Base-by-base conservation (phyloP, 2,329 filamentous ascomycete genomes). In the Lecanoromycetidae sp. region DNA sequence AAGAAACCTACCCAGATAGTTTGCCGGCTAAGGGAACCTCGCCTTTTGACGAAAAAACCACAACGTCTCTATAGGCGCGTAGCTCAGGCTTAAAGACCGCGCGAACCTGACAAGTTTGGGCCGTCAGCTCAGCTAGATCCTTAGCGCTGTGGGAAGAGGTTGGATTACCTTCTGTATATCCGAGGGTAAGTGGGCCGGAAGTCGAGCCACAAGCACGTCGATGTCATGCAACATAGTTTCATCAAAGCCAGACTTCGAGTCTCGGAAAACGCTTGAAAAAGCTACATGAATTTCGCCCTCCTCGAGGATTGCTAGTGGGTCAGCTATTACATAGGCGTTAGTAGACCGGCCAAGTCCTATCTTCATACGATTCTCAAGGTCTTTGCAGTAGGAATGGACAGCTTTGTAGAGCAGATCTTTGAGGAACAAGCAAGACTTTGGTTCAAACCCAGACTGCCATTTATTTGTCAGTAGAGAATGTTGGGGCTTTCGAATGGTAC, bases 151-250 rank as follows among this genome's bases (percentile, higher is more conserved):
- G n/a, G 19, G 29, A 9, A 22, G 3, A 22, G 9, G 6, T 4
- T n/a, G n/a, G n/a, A 7, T 57, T 23, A 66, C 59, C 36, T 71
- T 75, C 54, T 81, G 77, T 0, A 81, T 74, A 55, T 81, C 77
- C 1, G 72, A 79, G 1, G 69, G 66, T 2, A 75, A 64, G 55
- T 75, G 65, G 1, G 76, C 72, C 3, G 78, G 77, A 30, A 76
- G 69, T 15, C 78, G 69, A 10, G 72, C 71, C 0, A 80, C 70
- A 0, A 81, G 61, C 5, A 77, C 61, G 33, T 78, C 66, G 8
- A 69, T 59, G 1, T 67, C 65, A 39, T 73, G 61, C 0, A 79
- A 58, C 29, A 66, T 55, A 5, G 60, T 63, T 43, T 71, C 71
- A 13, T 60, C 60, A 25, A 71, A 64, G 7, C 49, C 54, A 6